Percentiles rank a stretch among this genome's conserved stretches.
phyloP scores from a whole-genome alignment of 768 basidiomycete genomes.

The Trametes maxima region DNA sequence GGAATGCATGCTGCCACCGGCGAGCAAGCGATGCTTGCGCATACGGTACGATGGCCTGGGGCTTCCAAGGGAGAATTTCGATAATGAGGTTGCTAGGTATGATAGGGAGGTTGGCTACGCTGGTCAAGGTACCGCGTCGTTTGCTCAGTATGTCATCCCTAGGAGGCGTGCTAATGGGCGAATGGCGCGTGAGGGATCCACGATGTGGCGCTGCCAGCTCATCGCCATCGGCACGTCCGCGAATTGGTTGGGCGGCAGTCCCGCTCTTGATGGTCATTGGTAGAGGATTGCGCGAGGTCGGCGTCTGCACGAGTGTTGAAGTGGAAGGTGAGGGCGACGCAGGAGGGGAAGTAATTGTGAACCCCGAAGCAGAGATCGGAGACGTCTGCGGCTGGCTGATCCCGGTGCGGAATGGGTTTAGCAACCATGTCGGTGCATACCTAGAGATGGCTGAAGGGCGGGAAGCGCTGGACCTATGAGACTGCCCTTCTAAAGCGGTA shows the following conservation, averaged over 20 bases:
- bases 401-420: constrained; percentile 70
- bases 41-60: constrained; percentile 56
- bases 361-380: constrained; percentile 48
- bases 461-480: constrained; percentile 33
- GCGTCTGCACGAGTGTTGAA: constrained; percentile 20
- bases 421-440: constrained; percentile 76
- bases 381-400: constrained; percentile 66
- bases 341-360: constrained; percentile 1
- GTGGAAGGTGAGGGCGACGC: constrained; percentile 23
- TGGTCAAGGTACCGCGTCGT: constrained; percentile 53
- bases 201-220: constrained; percentile 51
- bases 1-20: constrained; percentile 88
- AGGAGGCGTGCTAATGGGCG: constrained; percentile 70
- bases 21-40: constrained; percentile 75
- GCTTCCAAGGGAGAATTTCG: constrained; percentile 70
- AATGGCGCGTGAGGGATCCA: constrained; percentile 53
- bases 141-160: constrained; percentile 60
- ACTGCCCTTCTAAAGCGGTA: constrained; percentile 20
- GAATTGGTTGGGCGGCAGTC: constrained; percentile 42
- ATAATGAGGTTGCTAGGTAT: constrained; percentile 52
- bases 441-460: constrained; percentile 53
- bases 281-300: constrained; percentile 37
- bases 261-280: constrained; percentile 42
- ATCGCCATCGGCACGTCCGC: constrained; percentile 61
- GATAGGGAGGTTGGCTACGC: constrained; percentile 44